phyloP scores from a whole-genome alignment of 805 yeast genomes.

The Metschnikowia corniflorae region DNA sequence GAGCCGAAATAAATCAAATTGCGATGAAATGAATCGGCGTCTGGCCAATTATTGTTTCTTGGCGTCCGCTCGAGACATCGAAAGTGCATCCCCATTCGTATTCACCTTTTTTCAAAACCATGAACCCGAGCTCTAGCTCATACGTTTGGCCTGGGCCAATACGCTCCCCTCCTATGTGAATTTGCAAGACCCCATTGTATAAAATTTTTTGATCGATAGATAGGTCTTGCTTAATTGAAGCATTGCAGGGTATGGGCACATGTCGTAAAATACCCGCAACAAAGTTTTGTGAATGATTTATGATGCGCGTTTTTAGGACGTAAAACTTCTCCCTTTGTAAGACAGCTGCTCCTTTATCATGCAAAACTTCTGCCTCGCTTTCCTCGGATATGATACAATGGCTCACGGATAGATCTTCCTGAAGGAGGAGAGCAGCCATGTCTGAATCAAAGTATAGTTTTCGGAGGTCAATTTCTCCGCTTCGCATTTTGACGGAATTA shows the following conservation, averaged over 20 bases:
- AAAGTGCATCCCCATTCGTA: slow-evolving; percentile 68
- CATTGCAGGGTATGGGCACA: slow-evolving; percentile 40
- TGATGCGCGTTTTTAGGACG: slow-evolving; percentile 46
- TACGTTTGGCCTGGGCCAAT: slow-evolving; percentile 42
- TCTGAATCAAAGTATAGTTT: slow-evolving; percentile 57
- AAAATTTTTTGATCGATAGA: slow-evolving; percentile 55
- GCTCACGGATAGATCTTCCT: slow-evolving; percentile 45
- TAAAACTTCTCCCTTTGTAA: slow-evolving; percentile 45
- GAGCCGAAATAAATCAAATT: not conserved
- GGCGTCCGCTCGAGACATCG: slow-evolving; percentile 23
- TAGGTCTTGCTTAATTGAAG: slow-evolving; percentile 12
- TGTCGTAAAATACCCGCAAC: slow-evolving; percentile 60
- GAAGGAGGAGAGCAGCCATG: slow-evolving; percentile 55
- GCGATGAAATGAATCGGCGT: slow-evolving; percentile 34
- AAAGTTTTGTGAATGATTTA: slow-evolving; percentile 42
- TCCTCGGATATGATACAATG: slow-evolving; percentile 21
- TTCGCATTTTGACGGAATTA: slow-evolving; percentile 24
- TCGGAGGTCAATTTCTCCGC: slow-evolving; percentile 65
- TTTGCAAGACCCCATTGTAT: slow-evolving; percentile 70
- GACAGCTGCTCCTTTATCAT: slow-evolving; percentile 3
- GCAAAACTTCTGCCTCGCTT: slow-evolving; percentile 24
- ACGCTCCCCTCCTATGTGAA: slow-evolving; percentile 37
- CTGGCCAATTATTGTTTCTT: slow-evolving; percentile 21
- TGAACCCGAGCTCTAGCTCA: slow-evolving; percentile 50
- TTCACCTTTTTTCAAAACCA: slow-evolving; percentile 71